These are phyloP conservation scores for Metschnikowia koreensis DNA, from an alignment of 805 yeast species.

Conservation along the genomic window DNA sequence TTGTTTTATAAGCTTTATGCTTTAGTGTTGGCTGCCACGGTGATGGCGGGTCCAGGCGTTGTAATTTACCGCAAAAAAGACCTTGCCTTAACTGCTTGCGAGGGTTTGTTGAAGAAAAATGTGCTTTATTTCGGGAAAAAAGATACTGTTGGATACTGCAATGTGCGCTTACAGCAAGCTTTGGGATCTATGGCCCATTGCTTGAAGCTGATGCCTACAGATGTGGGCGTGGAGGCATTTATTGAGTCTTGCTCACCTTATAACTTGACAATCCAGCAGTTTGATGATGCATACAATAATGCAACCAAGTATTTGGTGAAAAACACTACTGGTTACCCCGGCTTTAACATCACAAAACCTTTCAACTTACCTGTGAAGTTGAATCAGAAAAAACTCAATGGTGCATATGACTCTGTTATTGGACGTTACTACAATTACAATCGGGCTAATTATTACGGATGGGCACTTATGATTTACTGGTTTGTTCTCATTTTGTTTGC, in stretches of 20 bases:
- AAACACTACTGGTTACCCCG: constrained; percentile 27
- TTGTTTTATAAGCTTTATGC: constrained; percentile 11
- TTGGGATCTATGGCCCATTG: constrained; percentile 40
- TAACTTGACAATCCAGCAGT: constrained; percentile 29
- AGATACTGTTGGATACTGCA: constrained; percentile 33
- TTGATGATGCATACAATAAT: constrained; percentile 36
- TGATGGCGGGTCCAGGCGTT: constrained; percentile 20
- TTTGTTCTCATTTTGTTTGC: constrained; percentile 42
- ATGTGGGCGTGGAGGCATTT: constrained; percentile 18
- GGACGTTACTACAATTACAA: constrained; percentile 40
- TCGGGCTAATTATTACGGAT: constrained; percentile 35
- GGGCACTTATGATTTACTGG: constrained; percentile 51
- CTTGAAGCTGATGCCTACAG: constrained; percentile 24
- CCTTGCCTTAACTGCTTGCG: constrained; percentile 29
- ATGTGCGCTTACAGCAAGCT: constrained; percentile 35
- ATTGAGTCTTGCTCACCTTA: constrained; percentile 11
- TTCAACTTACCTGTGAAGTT: constrained; percentile 38
- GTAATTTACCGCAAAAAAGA: constrained; percentile 24
- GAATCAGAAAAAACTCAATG: constrained; percentile 19
- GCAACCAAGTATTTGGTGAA: constrained; percentile 40
- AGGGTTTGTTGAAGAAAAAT: constrained; percentile 22
- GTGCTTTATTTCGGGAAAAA: constrained; percentile 25
- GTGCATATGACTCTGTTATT: constrained; percentile 27
- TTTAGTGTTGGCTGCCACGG: constrained; percentile 15
- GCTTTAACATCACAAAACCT: constrained; percentile 28